Percentiles rank a stretch among this genome's conserved stretches.
Conservation (phyloP, 2,329 filamentous ascomycete species). For the Pseudocercospora pini-densiflorae region DNA sequence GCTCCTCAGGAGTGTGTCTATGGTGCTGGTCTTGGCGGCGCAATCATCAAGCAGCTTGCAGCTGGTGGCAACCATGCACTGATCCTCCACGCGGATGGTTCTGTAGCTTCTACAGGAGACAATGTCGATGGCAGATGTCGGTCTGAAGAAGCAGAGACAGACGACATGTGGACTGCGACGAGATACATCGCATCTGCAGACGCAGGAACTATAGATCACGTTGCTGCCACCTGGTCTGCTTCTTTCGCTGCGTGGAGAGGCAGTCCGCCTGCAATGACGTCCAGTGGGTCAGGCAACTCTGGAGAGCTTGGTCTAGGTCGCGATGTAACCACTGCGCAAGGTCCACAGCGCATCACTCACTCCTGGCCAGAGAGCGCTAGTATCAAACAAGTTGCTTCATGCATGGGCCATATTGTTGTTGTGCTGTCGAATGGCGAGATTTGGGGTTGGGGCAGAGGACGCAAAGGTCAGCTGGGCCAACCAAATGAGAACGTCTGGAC, state of each 20-base stretch:
- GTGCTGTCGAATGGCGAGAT: conserved; percentile 76
- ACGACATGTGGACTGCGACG: neutral
- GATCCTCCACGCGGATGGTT: conserved; percentile 64
- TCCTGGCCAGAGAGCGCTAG: conserved; percentile 67
- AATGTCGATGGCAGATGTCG: conserved; percentile 53
- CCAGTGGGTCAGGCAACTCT: conserved; percentile 65
- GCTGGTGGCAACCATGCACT: conserved; percentile 90
- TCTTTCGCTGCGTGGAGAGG: conserved; percentile 65
- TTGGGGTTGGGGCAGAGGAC: conserved; percentile 86
- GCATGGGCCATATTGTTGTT: conserved; percentile 77
- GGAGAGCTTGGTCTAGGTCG: conserved; percentile 72
- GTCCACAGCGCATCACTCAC: conserved; percentile 56
- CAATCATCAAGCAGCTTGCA: conserved; percentile 43
- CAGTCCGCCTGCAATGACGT: conserved; percentile 32
- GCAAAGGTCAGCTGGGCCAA: conserved; percentile 81
- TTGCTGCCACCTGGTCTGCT: conserved; percentile 78
- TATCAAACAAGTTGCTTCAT: conserved; percentile 70
- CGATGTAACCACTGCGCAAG: conserved; percentile 29
- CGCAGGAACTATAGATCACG: neutral
- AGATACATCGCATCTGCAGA: neutral
- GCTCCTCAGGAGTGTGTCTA: conserved; percentile 26
- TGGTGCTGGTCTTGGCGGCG: neutral
- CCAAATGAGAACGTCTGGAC: conserved; percentile 58
- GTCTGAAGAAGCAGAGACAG: neutral
- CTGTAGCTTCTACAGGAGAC: conserved; percentile 70